phyloP scores from a whole-genome alignment of 805 yeast species.

The Teunomyces cretensis region DNA sequence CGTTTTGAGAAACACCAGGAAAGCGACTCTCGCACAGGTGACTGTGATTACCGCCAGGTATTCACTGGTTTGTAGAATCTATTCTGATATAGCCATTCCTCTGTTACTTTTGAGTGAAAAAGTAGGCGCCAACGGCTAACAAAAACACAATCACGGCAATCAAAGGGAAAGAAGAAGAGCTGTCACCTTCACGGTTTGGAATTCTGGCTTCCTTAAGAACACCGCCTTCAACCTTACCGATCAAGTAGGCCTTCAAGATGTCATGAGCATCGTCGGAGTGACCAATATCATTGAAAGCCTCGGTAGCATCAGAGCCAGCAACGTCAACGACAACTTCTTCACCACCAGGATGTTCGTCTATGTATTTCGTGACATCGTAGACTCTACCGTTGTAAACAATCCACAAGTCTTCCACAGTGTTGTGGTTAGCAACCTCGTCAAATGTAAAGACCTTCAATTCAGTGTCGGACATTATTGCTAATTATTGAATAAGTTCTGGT shows the following conservation, averaged over 20 bases:
- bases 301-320: constrained; percentile 47
- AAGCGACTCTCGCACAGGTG: not conserved
- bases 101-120: constrained; percentile 23
- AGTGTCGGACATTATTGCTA: constrained; percentile 6
- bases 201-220: constrained; percentile 33
- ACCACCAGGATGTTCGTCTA: constrained; percentile 51
- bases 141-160: constrained; percentile 36
- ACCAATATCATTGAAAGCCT: constrained; percentile 73
- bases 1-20: not conserved
- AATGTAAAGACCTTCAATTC: constrained; percentile 50
- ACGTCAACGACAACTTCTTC: constrained; percentile 45
- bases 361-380: constrained; percentile 40
- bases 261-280: constrained; percentile 96
- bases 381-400: constrained; percentile 45
- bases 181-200: constrained; percentile 14
- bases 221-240: constrained; percentile 78
- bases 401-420: constrained; percentile 42
- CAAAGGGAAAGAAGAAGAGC: constrained; percentile 26
- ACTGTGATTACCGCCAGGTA: too few species aligned
- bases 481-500: not conserved
- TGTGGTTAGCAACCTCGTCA: constrained; percentile 48
- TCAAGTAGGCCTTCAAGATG: constrained; percentile 59
- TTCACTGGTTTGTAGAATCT: not conserved
- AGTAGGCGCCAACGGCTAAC: constrained; percentile 46
- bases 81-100: not conserved